Conservation (phyloP, 441 rosid genomes). For the Eruca vesicaria region DNA sequence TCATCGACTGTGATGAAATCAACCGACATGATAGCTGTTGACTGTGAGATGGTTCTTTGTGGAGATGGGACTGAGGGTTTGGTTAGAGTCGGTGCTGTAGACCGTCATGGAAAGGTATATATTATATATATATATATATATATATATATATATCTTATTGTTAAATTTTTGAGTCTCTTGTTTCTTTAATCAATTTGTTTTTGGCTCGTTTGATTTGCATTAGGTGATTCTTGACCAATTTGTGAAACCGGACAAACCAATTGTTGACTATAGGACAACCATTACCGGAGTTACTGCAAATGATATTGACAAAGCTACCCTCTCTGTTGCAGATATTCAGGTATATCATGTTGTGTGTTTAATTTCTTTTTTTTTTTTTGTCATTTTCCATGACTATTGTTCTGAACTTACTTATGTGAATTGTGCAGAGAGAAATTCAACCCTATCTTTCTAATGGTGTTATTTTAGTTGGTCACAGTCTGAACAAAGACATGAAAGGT, state of each 20-base stretch:
- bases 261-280: conserved; percentile 65
- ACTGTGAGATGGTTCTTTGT: conserved; percentile 97
- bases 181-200: neutral
- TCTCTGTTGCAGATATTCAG: conserved; percentile 67
- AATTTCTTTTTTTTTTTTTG: neutral
- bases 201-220: neutral
- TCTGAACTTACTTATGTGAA: neutral
- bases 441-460: conserved; percentile 54
- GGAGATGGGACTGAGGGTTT: conserved; percentile 83
- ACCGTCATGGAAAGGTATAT: conserved; percentile 60
- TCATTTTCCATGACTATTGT: neutral
- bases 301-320: conserved; percentile 51
- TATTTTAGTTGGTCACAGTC: conserved; percentile 78
- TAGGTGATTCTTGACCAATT: conserved; percentile 68
- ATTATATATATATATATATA: too few species aligned
- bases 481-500: conserved; percentile 73
- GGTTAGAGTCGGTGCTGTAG: conserved; percentile 75
- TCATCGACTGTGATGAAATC: conserved; percentile 38
- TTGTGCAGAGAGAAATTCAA: conserved; percentile 55
- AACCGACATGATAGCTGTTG: conserved; percentile 58
- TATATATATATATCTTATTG: too few species aligned
- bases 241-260: conserved; percentile 63
- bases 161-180: neutral
- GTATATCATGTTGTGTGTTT: conserved; percentile 28
- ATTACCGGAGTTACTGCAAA: conserved; percentile 67